phyloP scores from a whole-genome alignment of 2,329 filamentous ascomycete genomes.

The Pseudogymnoascus sp. region DNA sequence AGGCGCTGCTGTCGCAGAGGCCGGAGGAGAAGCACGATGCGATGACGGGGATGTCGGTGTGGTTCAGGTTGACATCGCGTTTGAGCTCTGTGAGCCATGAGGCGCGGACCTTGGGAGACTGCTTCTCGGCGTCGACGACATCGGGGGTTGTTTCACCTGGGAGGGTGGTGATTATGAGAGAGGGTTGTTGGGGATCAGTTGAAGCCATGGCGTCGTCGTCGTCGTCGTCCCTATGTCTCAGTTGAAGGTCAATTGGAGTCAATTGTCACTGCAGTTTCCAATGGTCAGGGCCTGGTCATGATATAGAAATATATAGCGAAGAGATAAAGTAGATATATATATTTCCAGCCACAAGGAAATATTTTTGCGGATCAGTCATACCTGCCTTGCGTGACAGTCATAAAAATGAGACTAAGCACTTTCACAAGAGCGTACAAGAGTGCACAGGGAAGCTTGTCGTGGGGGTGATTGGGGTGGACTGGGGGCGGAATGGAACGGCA shows the following conservation, averaged over 20 bases:
- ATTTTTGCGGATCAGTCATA: not conserved
- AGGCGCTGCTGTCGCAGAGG: slow-evolving; percentile 39
- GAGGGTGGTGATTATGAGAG: slow-evolving; percentile 30
- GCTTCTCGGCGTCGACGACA: slow-evolving; percentile 17
- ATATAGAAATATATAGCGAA: not conserved
- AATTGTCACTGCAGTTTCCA: not conserved
- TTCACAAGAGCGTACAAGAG: not conserved
- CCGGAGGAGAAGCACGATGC: slow-evolving; percentile 39
- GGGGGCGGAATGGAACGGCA: not conserved
- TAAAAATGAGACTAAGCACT: not conserved
- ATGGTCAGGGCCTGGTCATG: not conserved
- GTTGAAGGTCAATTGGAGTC: not conserved
- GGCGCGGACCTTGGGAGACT: not conserved
- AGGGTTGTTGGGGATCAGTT: not conserved
- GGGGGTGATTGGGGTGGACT: not conserved
- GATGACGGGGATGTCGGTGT: slow-evolving; percentile 32
- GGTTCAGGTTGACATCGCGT: slow-evolving; percentile 24
- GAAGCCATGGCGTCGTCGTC: not conserved
- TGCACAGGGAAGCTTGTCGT: not conserved
- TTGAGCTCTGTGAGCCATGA: slow-evolving; percentile 17
- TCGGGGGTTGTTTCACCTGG: slow-evolving; percentile 33
- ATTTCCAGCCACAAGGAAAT: not conserved
- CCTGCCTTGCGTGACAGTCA: not conserved
- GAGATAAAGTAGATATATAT: not conserved
- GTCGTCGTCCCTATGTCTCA: too few relatives aligned